A percentile compares a stretch with the other conserved stretches of the same genome.
These are phyloP conservation scores for Malus hybrid DNA, from an alignment of 331 rosid genomes.

Conservation along the genomic window DNA sequence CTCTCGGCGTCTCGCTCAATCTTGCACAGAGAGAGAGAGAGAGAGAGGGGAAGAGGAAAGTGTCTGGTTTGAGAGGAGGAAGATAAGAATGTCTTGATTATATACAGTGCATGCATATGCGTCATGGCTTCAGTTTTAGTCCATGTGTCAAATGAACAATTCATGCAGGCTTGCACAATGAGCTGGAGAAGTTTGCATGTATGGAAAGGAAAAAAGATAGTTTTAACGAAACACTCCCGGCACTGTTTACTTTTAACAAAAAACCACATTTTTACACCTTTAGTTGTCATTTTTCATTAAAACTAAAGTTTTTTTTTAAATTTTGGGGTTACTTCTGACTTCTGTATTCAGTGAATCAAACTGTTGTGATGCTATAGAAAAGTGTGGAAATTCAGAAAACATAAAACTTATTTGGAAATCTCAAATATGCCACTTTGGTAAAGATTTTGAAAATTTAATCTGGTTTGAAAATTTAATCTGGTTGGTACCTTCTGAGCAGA, in stretches of 20 bases:
- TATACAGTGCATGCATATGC: neutral
- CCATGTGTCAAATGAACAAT: neutral
- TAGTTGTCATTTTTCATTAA: too few relatives aligned
- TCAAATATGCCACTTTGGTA: neutral
- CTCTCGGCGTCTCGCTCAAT: neutral
- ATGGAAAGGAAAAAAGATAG: neutral
- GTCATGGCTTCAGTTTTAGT: neutral
- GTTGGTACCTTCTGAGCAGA: neutral
- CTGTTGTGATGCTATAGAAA: neutral
- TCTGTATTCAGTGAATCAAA: neutral
- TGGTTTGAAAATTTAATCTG: neutral
- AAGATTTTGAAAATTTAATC: too few relatives aligned
- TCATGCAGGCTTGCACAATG: neutral
- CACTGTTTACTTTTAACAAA: too few relatives aligned
- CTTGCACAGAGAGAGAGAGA: neutral
- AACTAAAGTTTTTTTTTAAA: too few relatives aligned
- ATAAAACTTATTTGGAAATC: neutral
- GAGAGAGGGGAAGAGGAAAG: neutral
- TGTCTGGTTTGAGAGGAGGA: neutral
- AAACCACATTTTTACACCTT: too few relatives aligned
- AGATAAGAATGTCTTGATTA: neutral
- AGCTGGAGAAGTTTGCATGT: neutral
- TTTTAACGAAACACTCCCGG: too few relatives aligned
- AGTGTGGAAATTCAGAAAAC: too few relatives aligned
- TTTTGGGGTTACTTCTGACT: neutral